Evolutionary conservation across 371 early-diverging fungal genomes (phyloP).

Genomic region (Mortierella sp.): DNA sequence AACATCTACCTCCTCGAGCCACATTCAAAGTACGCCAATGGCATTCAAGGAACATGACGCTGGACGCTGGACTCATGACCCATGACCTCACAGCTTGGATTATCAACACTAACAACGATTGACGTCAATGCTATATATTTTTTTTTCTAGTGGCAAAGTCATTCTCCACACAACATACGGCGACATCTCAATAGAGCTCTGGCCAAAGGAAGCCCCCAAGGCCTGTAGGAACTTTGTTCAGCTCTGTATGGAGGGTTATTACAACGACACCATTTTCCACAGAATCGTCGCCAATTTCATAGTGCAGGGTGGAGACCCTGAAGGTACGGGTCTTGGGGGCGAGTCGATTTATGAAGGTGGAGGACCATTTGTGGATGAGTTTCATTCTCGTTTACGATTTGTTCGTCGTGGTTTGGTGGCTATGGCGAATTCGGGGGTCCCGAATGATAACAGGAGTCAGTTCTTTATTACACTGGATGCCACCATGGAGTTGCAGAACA

Average conservation of each 20-base stretch:
- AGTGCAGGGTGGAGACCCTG: slow-evolving; percentile 98
- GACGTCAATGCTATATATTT: too few species aligned
- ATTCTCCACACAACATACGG: slow-evolving; percentile 89
- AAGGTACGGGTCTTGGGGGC: slow-evolving; percentile 91
- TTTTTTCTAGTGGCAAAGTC: slow-evolving; percentile 84
- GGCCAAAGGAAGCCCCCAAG: slow-evolving; percentile 94
- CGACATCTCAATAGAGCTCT: slow-evolving; percentile 93
- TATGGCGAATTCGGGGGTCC: slow-evolving; percentile 89
- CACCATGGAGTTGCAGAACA: slow-evolving; percentile 87
- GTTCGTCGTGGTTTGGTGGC: slow-evolving; percentile 91
- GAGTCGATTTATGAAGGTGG: slow-evolving; percentile 85
- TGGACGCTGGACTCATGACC: not conserved
- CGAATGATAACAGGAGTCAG: slow-evolving; percentile 88
- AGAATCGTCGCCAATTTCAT: slow-evolving; percentile 91
- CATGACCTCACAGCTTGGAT: not conserved
- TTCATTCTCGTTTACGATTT: slow-evolving; percentile 92
- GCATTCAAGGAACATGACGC: not conserved
- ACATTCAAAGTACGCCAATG: slow-evolving; percentile 69
- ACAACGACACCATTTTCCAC: slow-evolving; percentile 91
- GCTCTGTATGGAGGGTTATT: slow-evolving; percentile 87
- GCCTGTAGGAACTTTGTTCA: slow-evolving; percentile 96
- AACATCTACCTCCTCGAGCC: slow-evolving; percentile 84
- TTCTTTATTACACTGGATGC: slow-evolving; percentile 95
- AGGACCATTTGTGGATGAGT: slow-evolving; percentile 90
- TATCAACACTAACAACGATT: too few species aligned